Evolutionary conservation across 73 alveolate genomes (phyloP), one percentile per base, ranked within the genome.

Genomic region (Tetrahymena elliotti): DNA sequence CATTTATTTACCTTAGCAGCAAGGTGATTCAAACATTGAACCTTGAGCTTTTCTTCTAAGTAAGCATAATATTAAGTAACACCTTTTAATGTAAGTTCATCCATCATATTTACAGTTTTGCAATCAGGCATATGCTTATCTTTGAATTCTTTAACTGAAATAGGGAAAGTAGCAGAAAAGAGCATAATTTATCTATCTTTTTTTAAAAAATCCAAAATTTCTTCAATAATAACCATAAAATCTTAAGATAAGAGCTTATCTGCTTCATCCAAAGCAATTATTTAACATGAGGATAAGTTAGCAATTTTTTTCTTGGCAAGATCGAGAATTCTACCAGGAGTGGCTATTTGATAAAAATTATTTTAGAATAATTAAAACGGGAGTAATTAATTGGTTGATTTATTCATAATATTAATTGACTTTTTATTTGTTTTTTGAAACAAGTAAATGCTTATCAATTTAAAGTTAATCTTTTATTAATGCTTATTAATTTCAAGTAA

Each of bases 151-250:
- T 97, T 98, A 24, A 99, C 99, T 93, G 98, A 97, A 83, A 97
- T 95, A 40, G 99, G 99, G 97, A 97, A 99, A 10, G 99, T 99
- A 7, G 99, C 99, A 24, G 99, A 98, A 96, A 98, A 99, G 92
- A 99, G 97, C 98, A 98, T 96, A 95, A 99, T 98, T 93, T 99
- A 98, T 93, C 98, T 96, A 16, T 97, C 98, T 36, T 83, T 53
- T 11, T 99, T 99, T 93, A 98, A 93, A 94, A 96, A 96, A 53
- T 96, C 95, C 35, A 99, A 93, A 83, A 99, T 97, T 88, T 98
- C 96, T 93, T 98, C 99, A 40, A 98, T 97, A 37, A 97, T 94
- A 22, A 98, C 98, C 97, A 97, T 94, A 95, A 99, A 98, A 96
- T 99, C 99, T 53, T 97, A 97, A 53, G 99, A 98, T 34, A 99